Evolutionary conservation across 2,329 filamentous ascomycete species (phyloP).

Genomic region (Aureobasidium sp.): DNA sequence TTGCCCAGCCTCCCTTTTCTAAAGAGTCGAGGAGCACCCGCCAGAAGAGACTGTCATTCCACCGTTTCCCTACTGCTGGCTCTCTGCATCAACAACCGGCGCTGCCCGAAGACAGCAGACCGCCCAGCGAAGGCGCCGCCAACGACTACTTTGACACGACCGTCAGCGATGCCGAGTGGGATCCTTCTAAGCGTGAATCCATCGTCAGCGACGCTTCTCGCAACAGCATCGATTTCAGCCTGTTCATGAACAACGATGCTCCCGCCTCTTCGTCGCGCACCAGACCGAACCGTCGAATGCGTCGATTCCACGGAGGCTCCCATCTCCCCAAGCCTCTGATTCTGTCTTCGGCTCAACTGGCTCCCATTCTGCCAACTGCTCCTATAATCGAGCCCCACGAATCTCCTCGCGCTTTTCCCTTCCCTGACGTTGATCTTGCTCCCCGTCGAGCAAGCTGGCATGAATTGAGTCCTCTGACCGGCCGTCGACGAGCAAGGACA

Average conservation of each 20-base stretch:
- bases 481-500: conserved; percentile 21
- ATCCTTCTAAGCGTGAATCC: conserved; percentile 15
- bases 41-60: conserved; percentile 24
- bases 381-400: conserved; percentile 24
- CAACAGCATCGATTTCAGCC: conserved; percentile 9
- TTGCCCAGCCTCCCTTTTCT: conserved; percentile 16
- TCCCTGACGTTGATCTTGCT: conserved; percentile 13
- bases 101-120: neutral
- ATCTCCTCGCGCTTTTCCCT: conserved; percentile 19
- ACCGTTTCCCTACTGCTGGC: conserved; percentile 30
- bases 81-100: conserved; percentile 19
- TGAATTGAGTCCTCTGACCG: conserved; percentile 11
- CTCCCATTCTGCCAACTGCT: conserved; percentile 24
- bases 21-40: conserved; percentile 19
- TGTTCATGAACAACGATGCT: neutral
- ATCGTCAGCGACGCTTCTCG: conserved; percentile 10
- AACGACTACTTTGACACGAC: neutral
- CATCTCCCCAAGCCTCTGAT: conserved; percentile 30
- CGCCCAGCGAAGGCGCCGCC: neutral
- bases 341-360: conserved; percentile 27
- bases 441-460: conserved; percentile 4
- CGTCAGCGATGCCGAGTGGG: conserved; percentile 10
- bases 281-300: conserved; percentile 26
- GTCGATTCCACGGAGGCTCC: conserved; percentile 31
- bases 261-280: neutral